phyloP scores from a whole-genome alignment of 352 stramenopile species.

The Phytophthora ramorum region DNA sequence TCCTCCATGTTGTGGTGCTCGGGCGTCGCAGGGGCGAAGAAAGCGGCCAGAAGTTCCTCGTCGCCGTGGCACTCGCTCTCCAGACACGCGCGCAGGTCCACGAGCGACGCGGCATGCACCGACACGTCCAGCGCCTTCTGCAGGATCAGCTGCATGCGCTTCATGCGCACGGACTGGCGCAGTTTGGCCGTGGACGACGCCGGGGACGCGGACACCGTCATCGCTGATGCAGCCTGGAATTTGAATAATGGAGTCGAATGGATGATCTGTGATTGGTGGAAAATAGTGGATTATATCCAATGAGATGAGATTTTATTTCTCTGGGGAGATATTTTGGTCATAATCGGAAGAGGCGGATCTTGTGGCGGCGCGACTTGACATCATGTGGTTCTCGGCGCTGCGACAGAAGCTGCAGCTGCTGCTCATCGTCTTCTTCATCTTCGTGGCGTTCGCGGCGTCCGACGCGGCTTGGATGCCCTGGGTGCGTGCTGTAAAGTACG shows the following conservation, averaged over 20 bases:
- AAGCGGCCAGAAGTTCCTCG: constrained; percentile 55
- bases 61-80: constrained; percentile 60
- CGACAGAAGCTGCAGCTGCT: constrained; percentile 82
- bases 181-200: constrained; percentile 15
- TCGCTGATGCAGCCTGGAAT: background rate
- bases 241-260: constrained; percentile 16
- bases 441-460: constrained; percentile 78
- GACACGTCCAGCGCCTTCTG: constrained; percentile 75
- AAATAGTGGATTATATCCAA: constrained; percentile 2
- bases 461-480: constrained; percentile 84
- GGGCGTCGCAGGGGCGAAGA: constrained; percentile 42
- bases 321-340: background rate
- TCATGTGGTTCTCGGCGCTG: constrained; percentile 81
- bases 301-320: constrained; percentile 11
- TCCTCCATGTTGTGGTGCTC: constrained; percentile 47
- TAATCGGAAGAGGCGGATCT: constrained; percentile 27
- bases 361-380: constrained; percentile 12
- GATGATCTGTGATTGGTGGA: background rate
- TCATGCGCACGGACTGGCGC: constrained; percentile 44
- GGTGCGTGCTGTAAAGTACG: constrained; percentile 45
- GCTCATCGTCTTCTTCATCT: constrained; percentile 86
- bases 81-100: constrained; percentile 56
- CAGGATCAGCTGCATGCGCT: constrained; percentile 67
- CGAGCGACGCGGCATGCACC: constrained; percentile 51
- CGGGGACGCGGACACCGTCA: constrained; percentile 25